Evolutionary conservation across 2,329 filamentous ascomycete genomes (phyloP).

Genomic region (Aspergillus carbonarius): DNA sequence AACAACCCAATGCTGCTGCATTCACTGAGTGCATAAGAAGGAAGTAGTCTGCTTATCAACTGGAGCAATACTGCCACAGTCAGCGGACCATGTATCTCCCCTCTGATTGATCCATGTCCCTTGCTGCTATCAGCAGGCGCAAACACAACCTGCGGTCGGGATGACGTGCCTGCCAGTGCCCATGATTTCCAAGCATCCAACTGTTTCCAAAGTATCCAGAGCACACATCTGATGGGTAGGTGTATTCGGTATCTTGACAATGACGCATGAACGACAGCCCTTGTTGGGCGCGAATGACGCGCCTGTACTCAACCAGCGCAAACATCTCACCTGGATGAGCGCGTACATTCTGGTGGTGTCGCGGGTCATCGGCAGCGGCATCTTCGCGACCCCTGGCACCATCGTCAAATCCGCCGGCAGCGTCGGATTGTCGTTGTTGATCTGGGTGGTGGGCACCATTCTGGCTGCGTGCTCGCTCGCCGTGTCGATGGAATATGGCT

Average conservation of each 20-base stretch:
- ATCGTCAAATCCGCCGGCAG: slow-evolving; percentile 68
- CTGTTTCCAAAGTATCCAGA: neutral
- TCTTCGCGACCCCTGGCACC: slow-evolving; percentile 69
- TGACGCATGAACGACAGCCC: slow-evolving; percentile 24
- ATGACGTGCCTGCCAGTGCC: slow-evolving; percentile 29
- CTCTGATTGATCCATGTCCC: neutral
- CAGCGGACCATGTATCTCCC: no score
- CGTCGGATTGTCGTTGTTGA: slow-evolving; percentile 59
- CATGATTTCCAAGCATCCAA: slow-evolving; percentile 6
- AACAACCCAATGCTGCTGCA: no score
- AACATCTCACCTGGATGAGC: slow-evolving; percentile 63
- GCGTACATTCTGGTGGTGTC: slow-evolving; percentile 68
- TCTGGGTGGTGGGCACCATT: slow-evolving; percentile 65
- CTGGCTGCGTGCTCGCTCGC: slow-evolving; percentile 62
- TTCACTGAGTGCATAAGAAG: no score
- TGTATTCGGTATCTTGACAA: neutral
- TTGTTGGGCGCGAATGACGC: slow-evolving; percentile 7
- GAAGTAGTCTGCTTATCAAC: no score
- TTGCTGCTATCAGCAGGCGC: slow-evolving; percentile 4
- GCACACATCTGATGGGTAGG: no score
- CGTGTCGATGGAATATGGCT: slow-evolving; percentile 66
- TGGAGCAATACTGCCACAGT: no score
- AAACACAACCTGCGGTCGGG: slow-evolving; percentile 23
- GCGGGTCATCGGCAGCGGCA: slow-evolving; percentile 67
- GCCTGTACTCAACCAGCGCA: slow-evolving; percentile 32